A percentile compares a stretch with the other conserved stretches of the same genome.
Evolutionary conservation across 257 asterid species (phyloP).

Genomic region (Haberlea rhodopensis): DNA sequence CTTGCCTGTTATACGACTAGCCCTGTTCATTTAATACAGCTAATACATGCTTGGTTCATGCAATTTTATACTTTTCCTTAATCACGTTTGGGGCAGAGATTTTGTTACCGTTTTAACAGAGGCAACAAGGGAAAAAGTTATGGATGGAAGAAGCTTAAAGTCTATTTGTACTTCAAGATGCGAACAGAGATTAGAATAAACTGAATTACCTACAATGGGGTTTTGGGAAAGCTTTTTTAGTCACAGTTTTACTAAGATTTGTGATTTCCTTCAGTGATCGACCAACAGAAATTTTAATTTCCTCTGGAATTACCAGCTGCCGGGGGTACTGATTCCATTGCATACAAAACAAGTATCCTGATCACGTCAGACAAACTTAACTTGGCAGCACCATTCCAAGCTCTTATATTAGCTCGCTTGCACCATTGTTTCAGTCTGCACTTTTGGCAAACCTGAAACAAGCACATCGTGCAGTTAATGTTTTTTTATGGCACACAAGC

Average conservation of each 20-base stretch:
- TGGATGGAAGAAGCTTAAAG: too few species aligned
- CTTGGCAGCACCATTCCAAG: slow-evolving; percentile 25
- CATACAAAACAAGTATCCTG: slow-evolving; percentile 54
- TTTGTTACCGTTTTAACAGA: too few species aligned
- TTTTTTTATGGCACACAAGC: background rate
- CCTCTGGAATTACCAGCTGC: slow-evolving; percentile 58
- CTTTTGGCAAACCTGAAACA: slow-evolving; percentile 65
- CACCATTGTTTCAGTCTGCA: slow-evolving; percentile 60
- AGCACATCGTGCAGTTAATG: slow-evolving; percentile 8
- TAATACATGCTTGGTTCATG: too few species aligned
- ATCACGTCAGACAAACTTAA: slow-evolving; percentile 46
- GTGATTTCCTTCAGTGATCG: slow-evolving; percentile 56
- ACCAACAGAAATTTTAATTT: slow-evolving; percentile 47
- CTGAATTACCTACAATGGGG: background rate
- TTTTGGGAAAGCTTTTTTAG: slow-evolving; percentile 24
- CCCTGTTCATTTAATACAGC: too few species aligned
- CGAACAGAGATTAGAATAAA: background rate
- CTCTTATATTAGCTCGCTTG: slow-evolving; percentile 44
- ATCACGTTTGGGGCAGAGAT: too few species aligned
- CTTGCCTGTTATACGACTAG: background rate
- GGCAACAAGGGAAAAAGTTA: too few species aligned
- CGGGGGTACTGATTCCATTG: slow-evolving; percentile 60
- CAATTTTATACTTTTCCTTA: too few species aligned
- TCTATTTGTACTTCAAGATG: too few species aligned
- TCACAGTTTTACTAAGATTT: slow-evolving; percentile 44